Base-by-base conservation (phyloP, 2,329 filamentous ascomycete genomes). In the Clonostachys sp. region DNA sequence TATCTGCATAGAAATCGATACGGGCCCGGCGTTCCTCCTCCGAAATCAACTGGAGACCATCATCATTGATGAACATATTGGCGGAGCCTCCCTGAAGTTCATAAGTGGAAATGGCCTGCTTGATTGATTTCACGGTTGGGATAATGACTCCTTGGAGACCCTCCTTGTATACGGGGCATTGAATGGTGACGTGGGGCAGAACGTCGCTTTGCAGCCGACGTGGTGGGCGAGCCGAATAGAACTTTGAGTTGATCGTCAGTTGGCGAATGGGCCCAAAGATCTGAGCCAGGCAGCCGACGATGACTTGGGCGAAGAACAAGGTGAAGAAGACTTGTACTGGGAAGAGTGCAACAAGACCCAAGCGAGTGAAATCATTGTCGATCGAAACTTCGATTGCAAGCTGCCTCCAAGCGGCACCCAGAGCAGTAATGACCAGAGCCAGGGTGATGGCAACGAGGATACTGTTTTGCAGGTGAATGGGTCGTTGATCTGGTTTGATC, bases 131-230 rank as follows among this genome's bases (percentile, higher is more conserved):
- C 57, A 91, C 80, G 0, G 88, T 92, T 8, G 88, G 88, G 17
- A 76, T 78, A 57, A 91, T 91, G 64, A 95, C 89, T 51, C 74
- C 81, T 35, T 71, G 70, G 4, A 95, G 75, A 53, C 89, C 88
- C 63, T 95, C 89, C 64, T 92, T 94, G 72, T 94, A 95, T 0
- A 95, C 87, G 5, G 89, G 89, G 63, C 88, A 91, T 61, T 95
- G 89, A 40, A 95, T 87, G 4, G 88, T 92, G 53, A 89, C 75
- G 59, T 89, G 87, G 3, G 86, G 87, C 14, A 91, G 74, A 24
- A 72, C 61, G 7, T 68, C 58, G 2, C 66, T 70, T 48, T 78
- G 77, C 30, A 91, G 65, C 43, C 86, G 74, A 17, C 78, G 77
- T 2, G 85, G 83, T 9, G 84, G 76, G n/a, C 76, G 73, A 2